phyloP scores from a whole-genome alignment of 129 eudicot species.

The Logfia minima region DNA sequence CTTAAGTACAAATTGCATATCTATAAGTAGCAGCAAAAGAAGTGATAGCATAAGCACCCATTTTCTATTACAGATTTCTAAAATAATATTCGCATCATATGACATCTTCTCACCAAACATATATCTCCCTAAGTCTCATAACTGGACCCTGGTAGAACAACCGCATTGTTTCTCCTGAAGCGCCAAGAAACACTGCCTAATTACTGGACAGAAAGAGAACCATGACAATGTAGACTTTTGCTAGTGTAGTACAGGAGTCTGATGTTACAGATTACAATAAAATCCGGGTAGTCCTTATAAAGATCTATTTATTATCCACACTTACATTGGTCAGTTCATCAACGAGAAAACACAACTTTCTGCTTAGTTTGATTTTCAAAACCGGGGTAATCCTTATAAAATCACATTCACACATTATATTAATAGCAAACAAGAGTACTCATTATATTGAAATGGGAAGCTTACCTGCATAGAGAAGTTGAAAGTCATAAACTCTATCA shows the following conservation, averaged over 20 bases:
- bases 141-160: neutral
- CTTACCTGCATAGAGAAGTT: slow-evolving; percentile 93
- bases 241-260: neutral
- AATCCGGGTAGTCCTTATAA: neutral
- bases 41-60: neutral
- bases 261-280: neutral
- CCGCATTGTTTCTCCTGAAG: neutral
- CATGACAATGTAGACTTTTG: neutral
- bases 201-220: neutral
- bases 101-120: neutral
- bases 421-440: neutral
- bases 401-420: neutral
- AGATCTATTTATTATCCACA: neutral
- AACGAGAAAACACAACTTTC: neutral
- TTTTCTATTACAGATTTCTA: neutral
- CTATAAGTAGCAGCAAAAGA: neutral
- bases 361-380: neutral
- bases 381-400: neutral
- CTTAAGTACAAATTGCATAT: neutral
- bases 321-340: neutral
- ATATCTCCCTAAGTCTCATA: neutral
- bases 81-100: no score
- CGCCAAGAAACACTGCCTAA: slow-evolving; percentile 4
- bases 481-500: slow-evolving; percentile 84
- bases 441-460: neutral